A percentile compares a stretch with the other conserved stretches of the same genome.
Conservation (phyloP, 768 basidiomycete genomes). For the Postia placenta region DNA sequence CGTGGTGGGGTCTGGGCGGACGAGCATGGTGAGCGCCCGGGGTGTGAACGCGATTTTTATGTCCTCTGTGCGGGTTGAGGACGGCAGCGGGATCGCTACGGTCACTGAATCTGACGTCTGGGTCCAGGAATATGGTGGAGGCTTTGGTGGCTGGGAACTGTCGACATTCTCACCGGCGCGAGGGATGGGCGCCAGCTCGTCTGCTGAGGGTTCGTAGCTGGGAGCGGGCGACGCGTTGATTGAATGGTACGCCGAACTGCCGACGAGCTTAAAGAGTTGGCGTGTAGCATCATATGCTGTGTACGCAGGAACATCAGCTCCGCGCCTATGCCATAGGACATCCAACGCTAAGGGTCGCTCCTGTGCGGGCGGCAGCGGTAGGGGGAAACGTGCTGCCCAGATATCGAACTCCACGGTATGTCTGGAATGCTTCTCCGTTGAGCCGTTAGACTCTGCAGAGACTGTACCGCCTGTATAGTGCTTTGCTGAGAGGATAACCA, state of each 20-base stretch:
- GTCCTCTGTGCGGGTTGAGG: conserved; percentile 50
- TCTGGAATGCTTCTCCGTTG: conserved; percentile 18
- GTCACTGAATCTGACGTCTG: conserved; percentile 83
- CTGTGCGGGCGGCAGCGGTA: conserved; percentile 32
- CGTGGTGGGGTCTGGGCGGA: conserved; percentile 28
- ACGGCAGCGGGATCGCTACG: conserved; percentile 78
- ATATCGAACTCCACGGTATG: conserved; percentile 51
- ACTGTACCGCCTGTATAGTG: conserved; percentile 25
- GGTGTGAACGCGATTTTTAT: conserved; percentile 66
- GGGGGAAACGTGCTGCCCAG: conserved; percentile 50
- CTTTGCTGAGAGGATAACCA: conserved; percentile 55
- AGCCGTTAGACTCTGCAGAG: neutral
- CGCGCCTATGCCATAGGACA: conserved; percentile 64
- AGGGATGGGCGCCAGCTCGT: conserved; percentile 69
- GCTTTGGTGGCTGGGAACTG: conserved; percentile 34
- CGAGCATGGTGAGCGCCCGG: conserved; percentile 58
- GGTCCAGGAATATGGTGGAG: conserved; percentile 89
- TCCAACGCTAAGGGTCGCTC: conserved; percentile 35
- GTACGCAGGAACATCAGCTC: conserved; percentile 64
- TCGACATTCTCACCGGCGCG: conserved; percentile 54
- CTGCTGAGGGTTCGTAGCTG: conserved; percentile 51
- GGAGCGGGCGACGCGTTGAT: conserved; percentile 26
- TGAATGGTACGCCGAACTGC: conserved; percentile 49
- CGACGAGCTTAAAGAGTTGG: conserved; percentile 48
- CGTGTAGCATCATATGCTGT: conserved; percentile 40